A percentile compares a stretch with the other conserved stretches of the same genome.
These are phyloP conservation scores for Gossypium turneri DNA, from an alignment of 345 rosid species.

Conservation along the genomic window DNA sequence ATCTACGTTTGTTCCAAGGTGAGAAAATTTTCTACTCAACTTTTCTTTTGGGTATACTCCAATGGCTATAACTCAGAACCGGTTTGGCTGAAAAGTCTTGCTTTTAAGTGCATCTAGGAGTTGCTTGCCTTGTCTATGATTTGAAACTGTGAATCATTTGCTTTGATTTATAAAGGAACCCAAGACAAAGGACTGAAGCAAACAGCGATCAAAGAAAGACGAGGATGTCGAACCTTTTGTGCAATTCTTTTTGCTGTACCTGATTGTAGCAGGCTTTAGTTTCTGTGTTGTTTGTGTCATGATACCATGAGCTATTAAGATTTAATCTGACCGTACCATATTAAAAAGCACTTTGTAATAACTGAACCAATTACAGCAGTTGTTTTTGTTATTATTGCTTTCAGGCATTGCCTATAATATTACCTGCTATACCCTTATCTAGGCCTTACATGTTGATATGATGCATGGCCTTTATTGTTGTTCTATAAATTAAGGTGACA, in stretches of 20 bases:
- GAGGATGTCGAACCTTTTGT: conserved; percentile 10
- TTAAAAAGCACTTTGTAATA: neutral
- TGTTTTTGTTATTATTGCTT: neutral
- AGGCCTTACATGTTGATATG: neutral
- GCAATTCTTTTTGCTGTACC: conserved; percentile 8
- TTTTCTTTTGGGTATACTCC: neutral
- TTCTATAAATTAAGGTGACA: too few species aligned
- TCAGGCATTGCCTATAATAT: neutral
- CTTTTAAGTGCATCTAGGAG: neutral
- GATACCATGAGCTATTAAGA: conserved; percentile 5
- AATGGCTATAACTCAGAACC: neutral
- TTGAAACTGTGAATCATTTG: conserved; percentile 12
- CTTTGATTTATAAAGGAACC: conserved; percentile 16
- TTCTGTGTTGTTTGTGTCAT: neutral
- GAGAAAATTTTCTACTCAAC: neutral
- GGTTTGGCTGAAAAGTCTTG: neutral
- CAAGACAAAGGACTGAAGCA: conserved; percentile 21
- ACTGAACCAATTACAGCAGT: neutral
- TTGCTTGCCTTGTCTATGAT: neutral
- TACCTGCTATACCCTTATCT: too few species aligned
- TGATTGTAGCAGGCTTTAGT: conserved; percentile 12
- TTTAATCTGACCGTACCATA: neutral
- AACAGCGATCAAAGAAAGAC: conserved; percentile 7
- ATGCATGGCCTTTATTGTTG: neutral
- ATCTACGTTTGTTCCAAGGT: conserved; percentile 71